These are phyloP conservation scores for Yarrowia galli DNA, from an alignment of 1,139 yeast species.

Conservation along the genomic window DNA sequence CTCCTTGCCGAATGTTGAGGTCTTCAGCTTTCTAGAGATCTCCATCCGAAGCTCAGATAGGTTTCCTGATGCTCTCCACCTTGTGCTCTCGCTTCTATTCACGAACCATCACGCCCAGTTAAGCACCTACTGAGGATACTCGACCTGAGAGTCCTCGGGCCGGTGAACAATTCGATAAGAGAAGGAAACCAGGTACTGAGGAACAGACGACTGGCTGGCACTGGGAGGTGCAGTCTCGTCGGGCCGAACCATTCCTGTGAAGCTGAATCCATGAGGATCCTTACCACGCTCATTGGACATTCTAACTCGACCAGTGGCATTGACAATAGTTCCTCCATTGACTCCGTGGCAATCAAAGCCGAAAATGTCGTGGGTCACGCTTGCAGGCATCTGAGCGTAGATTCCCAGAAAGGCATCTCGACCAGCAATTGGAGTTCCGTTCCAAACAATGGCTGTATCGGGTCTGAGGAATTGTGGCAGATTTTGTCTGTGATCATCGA, in stretches of 20 bases:
- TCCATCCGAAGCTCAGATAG: background rate
- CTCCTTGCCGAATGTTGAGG: background rate
- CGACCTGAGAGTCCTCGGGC: constrained; percentile 48
- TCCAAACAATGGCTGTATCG: constrained; percentile 51
- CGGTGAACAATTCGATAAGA: constrained; percentile 50
- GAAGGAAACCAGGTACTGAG: constrained; percentile 45
- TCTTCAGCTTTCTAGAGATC: background rate
- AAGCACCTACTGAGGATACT: constrained; percentile 15
- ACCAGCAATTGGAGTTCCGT: constrained; percentile 54
- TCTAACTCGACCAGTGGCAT: constrained; percentile 48
- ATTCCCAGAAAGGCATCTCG: constrained; percentile 49
- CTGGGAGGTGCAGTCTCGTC: constrained; percentile 38
- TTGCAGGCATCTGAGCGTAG: constrained; percentile 47
- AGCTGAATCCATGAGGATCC: constrained; percentile 49
- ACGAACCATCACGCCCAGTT: too few relatives aligned
- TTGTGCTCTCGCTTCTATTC: too few relatives aligned
- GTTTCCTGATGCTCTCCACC: too few relatives aligned
- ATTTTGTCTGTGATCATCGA: constrained; percentile 46
- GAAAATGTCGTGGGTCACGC: constrained; percentile 48
- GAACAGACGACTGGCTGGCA: constrained; percentile 40
- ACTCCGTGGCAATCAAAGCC: constrained; percentile 45
- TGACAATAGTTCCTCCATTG: constrained; percentile 43
- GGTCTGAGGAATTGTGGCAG: constrained; percentile 46
- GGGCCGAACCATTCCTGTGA: constrained; percentile 48
- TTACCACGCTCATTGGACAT: constrained; percentile 48